A percentile compares a stretch with the other conserved stretches of the same genome.
These are phyloP conservation scores for Triticum timopheevii DNA, from an alignment of 176 grass and related monocot species.

Conservation along the genomic window DNA sequence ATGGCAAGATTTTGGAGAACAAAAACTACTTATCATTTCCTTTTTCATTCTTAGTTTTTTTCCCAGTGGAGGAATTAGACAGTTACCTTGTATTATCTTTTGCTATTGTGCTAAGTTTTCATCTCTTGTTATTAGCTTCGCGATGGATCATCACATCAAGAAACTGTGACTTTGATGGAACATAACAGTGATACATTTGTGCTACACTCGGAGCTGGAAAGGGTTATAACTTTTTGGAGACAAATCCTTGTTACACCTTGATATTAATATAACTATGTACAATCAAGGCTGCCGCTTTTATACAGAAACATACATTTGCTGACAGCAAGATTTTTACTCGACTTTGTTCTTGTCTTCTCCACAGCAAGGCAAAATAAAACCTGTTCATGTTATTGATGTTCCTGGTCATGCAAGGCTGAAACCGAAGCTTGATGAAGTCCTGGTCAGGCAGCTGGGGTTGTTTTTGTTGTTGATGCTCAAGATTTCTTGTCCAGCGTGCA, in stretches of 20 bases:
- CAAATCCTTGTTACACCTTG: neutral
- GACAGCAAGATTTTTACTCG: neutral
- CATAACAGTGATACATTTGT: conserved; percentile 74
- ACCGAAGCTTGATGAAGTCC: conserved; percentile 77
- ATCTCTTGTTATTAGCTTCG: conserved; percentile 63
- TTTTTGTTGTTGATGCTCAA: conserved; percentile 75
- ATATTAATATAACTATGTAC: neutral
- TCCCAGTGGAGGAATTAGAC: neutral
- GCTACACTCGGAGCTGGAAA: conserved; percentile 63
- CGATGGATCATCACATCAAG: conserved; percentile 89
- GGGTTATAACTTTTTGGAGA: conserved; percentile 40
- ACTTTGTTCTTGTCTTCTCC: neutral
- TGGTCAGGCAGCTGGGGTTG: conserved; percentile 58
- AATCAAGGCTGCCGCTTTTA: neutral
- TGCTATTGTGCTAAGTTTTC: neutral
- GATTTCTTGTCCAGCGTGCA: conserved; percentile 82
- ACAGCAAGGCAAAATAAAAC: conserved; percentile 65
- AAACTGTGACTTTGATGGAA: conserved; percentile 88
- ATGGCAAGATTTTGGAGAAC: neutral
- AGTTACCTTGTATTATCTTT: neutral
- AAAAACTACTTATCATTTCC: neutral
- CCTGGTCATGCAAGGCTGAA: conserved; percentile 85
- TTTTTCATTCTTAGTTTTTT: neutral
- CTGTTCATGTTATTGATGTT: conserved; percentile 75
- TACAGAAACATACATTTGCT: neutral